Evolutionary conservation across 129 eudicot species (phyloP), one percentile per base, ranked within the genome.

Genomic region (Pittosporum tobira): DNA sequence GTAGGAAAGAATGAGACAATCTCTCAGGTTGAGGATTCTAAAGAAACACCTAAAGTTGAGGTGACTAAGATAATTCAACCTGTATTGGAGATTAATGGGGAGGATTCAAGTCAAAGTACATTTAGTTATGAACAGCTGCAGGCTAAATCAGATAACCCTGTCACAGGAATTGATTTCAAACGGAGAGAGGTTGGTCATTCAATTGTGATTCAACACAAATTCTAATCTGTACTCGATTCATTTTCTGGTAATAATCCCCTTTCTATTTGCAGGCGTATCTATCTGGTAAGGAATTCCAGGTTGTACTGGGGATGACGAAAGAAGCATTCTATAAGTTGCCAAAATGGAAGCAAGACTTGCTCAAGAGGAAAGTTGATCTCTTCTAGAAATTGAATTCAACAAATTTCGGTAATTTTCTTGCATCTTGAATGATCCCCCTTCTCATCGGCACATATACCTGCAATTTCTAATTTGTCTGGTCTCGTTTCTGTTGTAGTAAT

Each of bases 281-380:
- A 27, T 76, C 90, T 48, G 84, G 62, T 0, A 82, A 82, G 55
- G 90, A 86, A 66, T 86, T 86, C 26, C 72, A 71, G 65, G 40
- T 63, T 1, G 67, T 86, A 29, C 49, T 86, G 3, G 82, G 84
- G 31, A 66, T 82, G 80, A 26, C 72, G 14, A 82, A 86, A 70
- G 90, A 76, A 59, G 82, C 75, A 29, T 86, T 82, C 57, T 82
- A 79, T 46, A 82, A 86, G 59, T 55, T 82, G 65, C 90, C 95
- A 0, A 85, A 77, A 48, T 85, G 90, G 95, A 87, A 87, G 88
- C 95, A 87, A 65, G 95, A n/a, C 75, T 75, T 81, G 87, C 69
- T 36, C 75, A 86, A 86, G 75, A 79, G 61, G 90, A 86, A 86
- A 70, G 76, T 76, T 26, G 95, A 86, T 74, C 84, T 86, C 70